Percentiles rank a stretch among this genome's conserved stretches.
Conservation (phyloP, 2,329 filamentous ascomycete genomes). For the Cladosporium sp. region DNA sequence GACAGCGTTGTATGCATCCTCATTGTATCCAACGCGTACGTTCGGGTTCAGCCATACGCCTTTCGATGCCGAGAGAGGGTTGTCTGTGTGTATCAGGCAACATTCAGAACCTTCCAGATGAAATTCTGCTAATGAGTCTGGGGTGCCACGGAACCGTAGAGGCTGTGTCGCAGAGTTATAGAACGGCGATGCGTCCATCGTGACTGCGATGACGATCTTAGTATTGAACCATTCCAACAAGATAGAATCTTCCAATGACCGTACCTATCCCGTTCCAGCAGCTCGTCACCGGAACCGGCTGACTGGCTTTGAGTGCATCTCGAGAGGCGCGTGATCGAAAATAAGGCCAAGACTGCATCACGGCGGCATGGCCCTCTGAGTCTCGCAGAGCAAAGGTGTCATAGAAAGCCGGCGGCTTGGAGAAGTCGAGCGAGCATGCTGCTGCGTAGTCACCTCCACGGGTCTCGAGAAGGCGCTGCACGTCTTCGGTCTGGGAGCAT, state of each 20-base stretch:
- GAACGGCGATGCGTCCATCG: slow-evolving; percentile 59
- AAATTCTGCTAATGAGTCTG: slow-evolving; percentile 59
- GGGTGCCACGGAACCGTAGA: slow-evolving; percentile 65
- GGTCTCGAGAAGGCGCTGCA: slow-evolving; percentile 59
- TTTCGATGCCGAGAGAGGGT: slow-evolving; percentile 54
- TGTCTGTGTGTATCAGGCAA: slow-evolving; percentile 75
- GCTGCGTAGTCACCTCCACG: slow-evolving; percentile 62
- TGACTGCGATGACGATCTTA: slow-evolving; percentile 28
- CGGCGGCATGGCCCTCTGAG: slow-evolving; percentile 51
- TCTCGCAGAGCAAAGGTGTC: slow-evolving; percentile 66
- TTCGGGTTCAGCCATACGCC: slow-evolving; percentile 71
- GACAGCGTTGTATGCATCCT: slow-evolving; percentile 54
- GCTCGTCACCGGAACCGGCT: slow-evolving; percentile 61
- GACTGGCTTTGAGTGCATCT: slow-evolving; percentile 54
- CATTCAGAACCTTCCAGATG: slow-evolving; percentile 79
- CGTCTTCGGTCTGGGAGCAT: slow-evolving; percentile 53
- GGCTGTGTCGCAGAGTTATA: slow-evolving; percentile 40
- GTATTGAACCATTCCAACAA: background rate
- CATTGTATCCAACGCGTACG: slow-evolving; percentile 67
- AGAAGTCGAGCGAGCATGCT: slow-evolving; percentile 64
- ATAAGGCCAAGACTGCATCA: slow-evolving; percentile 62
- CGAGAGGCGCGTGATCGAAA: slow-evolving; percentile 57
- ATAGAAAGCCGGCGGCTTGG: slow-evolving; percentile 57
- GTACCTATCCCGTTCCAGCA: slow-evolving; percentile 62
- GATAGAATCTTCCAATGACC: background rate